Conservation (phyloP, 306 rosid species). For the Crotalaria pallida region DNA sequence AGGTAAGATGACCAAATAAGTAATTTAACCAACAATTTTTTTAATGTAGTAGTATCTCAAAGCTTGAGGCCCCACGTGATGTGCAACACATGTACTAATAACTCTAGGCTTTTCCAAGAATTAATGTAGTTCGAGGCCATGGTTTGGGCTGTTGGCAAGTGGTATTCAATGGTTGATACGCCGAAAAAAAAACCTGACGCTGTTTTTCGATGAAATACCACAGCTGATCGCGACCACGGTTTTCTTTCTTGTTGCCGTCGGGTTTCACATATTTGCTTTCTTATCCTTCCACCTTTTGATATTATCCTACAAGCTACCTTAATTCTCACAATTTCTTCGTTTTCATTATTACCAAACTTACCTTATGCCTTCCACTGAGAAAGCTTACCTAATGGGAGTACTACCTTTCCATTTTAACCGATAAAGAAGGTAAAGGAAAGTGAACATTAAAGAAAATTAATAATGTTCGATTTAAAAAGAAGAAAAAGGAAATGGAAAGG, state of each 20-base stretch:
- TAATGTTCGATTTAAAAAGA: too few species aligned
- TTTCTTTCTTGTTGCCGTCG: neutral
- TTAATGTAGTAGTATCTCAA: too few species aligned
- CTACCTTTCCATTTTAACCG: neutral
- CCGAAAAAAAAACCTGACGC: neutral
- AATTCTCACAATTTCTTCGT: neutral
- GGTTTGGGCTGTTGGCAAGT: constrained; percentile 21
- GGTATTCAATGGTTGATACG: constrained; percentile 7
- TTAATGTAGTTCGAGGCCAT: neutral
- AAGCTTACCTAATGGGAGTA: too few species aligned
- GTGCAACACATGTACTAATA: too few species aligned
- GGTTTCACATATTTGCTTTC: neutral
- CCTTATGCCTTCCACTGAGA: too few species aligned
- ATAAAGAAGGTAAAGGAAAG: neutral
- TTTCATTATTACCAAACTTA: neutral
- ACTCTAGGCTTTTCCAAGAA: neutral
- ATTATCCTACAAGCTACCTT: neutral
- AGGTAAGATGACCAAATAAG: too few species aligned
- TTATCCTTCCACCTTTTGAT: neutral
- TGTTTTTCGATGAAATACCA: constrained; percentile 1
- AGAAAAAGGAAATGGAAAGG: too few species aligned
- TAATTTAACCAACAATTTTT: too few species aligned
- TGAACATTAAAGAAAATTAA: too few species aligned
- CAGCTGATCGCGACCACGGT: constrained; percentile 11
- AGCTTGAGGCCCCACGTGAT: neutral